Base-by-base conservation (phyloP, 1,284 basidiomycete species). In the Chondrostereum purpureum region DNA sequence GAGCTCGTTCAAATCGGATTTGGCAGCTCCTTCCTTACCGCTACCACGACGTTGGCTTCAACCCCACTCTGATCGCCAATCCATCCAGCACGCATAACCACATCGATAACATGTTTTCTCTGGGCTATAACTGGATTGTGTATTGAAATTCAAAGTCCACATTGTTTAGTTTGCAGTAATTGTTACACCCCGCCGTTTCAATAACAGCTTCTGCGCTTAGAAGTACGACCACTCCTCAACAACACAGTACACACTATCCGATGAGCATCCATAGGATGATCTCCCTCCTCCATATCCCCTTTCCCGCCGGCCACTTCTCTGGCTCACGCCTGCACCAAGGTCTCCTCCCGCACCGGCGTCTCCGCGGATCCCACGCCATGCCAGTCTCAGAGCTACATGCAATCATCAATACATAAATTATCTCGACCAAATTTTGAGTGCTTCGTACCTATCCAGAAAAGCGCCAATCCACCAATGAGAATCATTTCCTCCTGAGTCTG, bases 211-310 rank as follows among this genome's bases (percentile, higher is more conserved):
- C n/a, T 8, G 27, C 8, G n/a, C 8, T 31, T 51, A 84, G 55
- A 68, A 83, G 64, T 73, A 85, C 16, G 69, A 71, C 68, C 78
- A 88, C 57, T 88, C 85, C 55, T 88, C 85, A 12, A 82, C 73
- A 20, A 84, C 69, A 54, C 84, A 88, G 53, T 83, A 78, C 27
- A 69, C 65, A 47, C 79, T 79, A 49, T 80, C 75, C 38, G 66
- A 66, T 45, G 65, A 65, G 59, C 83, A 86, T 3, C 75, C 73
- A 60, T 75, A 73, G 37, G 75, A 65, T 52, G 60, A 58, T 23
- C 58, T 55, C 36, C 61, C 59, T n/a, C 44, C 58, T 37, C 44
- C 56, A 33, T 52, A 49, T 53, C 60, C 57, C 39, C 60, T 58
- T 2, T 65, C 68, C 58, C 13, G 63, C 56, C 18, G 58, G 57